A percentile compares a stretch with the other conserved stretches of the same genome.
Conservation (phyloP, 345 rosid genomes). For the Euphorbia peplus region DNA sequence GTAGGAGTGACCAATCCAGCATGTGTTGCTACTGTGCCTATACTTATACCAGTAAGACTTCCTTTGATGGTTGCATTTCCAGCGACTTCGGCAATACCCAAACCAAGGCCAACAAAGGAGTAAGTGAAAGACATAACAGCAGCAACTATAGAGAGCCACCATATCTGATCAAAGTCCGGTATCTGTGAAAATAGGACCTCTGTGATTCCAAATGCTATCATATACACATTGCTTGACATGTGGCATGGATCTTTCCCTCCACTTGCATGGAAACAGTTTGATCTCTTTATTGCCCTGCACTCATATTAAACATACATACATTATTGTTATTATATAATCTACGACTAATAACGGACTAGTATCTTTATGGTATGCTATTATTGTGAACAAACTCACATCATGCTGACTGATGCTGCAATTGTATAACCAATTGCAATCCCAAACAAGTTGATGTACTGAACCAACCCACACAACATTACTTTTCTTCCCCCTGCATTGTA, state of each 20-base stretch:
- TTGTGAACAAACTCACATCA: slow-evolving; percentile 39
- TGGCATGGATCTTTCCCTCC: slow-evolving; percentile 66
- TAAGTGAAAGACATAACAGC: slow-evolving; percentile 87
- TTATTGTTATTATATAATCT: too few relatives aligned
- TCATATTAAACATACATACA: not conserved
- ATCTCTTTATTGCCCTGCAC: slow-evolving; percentile 83
- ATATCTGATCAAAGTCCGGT: slow-evolving; percentile 72
- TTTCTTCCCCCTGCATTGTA: slow-evolving; percentile 36
- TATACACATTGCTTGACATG: slow-evolving; percentile 69
- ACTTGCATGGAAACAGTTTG: slow-evolving; percentile 70
- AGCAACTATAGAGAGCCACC: slow-evolving; percentile 85
- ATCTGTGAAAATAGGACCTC: slow-evolving; percentile 80
- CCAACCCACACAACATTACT: slow-evolving; percentile 38
- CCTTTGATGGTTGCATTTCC: slow-evolving; percentile 47
- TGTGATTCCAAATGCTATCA: slow-evolving; percentile 68
- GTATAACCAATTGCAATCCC: slow-evolving; percentile 52
- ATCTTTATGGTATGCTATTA: too few relatives aligned
- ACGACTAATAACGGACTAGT: too few relatives aligned
- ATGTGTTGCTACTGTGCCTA: slow-evolving; percentile 43
- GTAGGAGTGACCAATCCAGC: slow-evolving; percentile 44
- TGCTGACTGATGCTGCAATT: slow-evolving; percentile 52
- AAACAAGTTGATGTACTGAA: slow-evolving; percentile 48
- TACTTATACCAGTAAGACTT: slow-evolving; percentile 51
- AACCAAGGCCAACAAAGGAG: slow-evolving; percentile 64
- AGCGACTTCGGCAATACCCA: slow-evolving; percentile 68